Evolutionary conservation across 2,329 filamentous ascomycete genomes (phyloP), one percentile per base, ranked within the genome.

Genomic region (Fusarium penzigii): DNA sequence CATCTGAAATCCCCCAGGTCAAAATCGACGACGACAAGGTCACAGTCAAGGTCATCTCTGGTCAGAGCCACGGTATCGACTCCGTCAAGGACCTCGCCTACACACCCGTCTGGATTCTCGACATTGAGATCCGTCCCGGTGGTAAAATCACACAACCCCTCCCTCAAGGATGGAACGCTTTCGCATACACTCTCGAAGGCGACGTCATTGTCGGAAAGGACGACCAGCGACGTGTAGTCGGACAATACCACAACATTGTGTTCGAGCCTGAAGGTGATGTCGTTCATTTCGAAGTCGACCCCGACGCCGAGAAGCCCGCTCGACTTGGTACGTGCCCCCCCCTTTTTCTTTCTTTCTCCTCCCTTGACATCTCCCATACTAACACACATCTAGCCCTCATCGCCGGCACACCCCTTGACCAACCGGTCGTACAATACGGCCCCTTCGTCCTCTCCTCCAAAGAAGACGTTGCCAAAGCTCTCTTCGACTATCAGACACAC

Each of bases 21-120:
- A 82, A 81, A 8, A 75, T 84, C 29, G 90, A 94, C 63, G 84
- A 85, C 41, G 88, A 83, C 49, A 87, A 83, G 57, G 91, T 96
- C 16, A 79, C 78, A 39, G 80, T 97, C 61, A 97, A 96, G 74
- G 89, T 97, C 61, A 97, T 97, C 63, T 92, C 87, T 1, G 94
- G 93, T 17, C 85, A 88, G 68, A 87, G 85, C 49, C 87, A 92
- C 65, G 92, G 90, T 42, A 83, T 94, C 47, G 92, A 97, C 68
- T 91, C 87, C 13, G 83, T 96, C 48, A 86, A 93, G 68, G 92
- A 97, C 67, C 78, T 97, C 42, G 92, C 93, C 13, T 97, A 97
- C 73, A 97, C 93, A 2, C 94, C 94, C 0, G 92, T 97, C n/a
- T 97, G 93, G 93, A 80, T 96, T 56, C 79, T 97, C 42, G 93